Evolutionary conservation across 495 filamentous ascomycete genomes (phyloP).

Genomic region (Saxispiralis lemnorum): DNA sequence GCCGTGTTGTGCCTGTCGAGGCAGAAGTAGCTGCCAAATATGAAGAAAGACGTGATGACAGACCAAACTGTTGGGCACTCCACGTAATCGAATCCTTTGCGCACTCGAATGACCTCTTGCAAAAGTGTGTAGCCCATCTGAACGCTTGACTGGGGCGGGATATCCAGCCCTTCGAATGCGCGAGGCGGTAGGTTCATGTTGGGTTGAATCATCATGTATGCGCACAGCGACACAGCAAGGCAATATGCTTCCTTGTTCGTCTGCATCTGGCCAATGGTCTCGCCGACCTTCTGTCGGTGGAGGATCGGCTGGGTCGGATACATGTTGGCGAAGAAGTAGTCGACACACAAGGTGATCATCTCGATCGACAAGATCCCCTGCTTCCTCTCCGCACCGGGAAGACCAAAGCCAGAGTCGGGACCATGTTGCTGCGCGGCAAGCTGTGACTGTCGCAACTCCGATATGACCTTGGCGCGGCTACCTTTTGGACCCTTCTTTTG

Average conservation of each 20-base stretch:
- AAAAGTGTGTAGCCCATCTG: conserved; percentile 41
- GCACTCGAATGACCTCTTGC: conserved; percentile 56
- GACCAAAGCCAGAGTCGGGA: conserved; percentile 23
- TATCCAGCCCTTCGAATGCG: conserved; percentile 24
- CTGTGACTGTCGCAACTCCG: conserved; percentile 46
- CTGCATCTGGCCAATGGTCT: conserved; percentile 41
- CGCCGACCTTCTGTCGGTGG: conserved; percentile 46
- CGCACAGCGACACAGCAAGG: conserved; percentile 58
- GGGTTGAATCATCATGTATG: conserved; percentile 72
- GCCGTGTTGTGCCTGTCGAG: conserved; percentile 54
- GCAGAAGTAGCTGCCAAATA: conserved; percentile 59
- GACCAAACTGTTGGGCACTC: conserved; percentile 49
- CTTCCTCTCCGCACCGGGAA: conserved; percentile 23
- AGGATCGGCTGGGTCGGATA: conserved; percentile 74
- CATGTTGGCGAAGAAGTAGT: conserved; percentile 70
- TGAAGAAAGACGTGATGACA: conserved; percentile 62
- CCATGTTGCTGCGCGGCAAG: conserved; percentile 25
- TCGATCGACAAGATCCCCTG: conserved; percentile 41
- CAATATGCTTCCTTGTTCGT: conserved; percentile 60
- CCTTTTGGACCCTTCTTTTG: conserved; percentile 80
- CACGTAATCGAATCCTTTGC: conserved; percentile 56
- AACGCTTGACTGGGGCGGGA: conserved; percentile 3
- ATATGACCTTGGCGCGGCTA: conserved; percentile 64
- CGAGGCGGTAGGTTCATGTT: conserved; percentile 38
- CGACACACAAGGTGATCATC: conserved; percentile 51